Evolutionary conservation across 345 rosid genomes (phyloP), one percentile per base, ranked within the genome.

Genomic region (Eucalyptus fibrosa): DNA sequence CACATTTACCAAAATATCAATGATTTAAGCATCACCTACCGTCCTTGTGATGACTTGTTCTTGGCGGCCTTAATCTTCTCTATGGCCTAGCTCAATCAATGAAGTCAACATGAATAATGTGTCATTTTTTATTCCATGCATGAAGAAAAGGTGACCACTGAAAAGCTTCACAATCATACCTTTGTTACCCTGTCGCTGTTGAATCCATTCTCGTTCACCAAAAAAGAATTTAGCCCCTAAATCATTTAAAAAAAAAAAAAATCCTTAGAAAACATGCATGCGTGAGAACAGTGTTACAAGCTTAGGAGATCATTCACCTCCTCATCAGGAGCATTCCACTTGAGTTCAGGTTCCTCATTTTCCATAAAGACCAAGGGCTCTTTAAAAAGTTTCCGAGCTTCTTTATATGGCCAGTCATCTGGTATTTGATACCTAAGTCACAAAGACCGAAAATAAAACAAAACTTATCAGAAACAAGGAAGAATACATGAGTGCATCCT

Each of bases 191-290:
- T 94, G 87, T 96, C 99, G 53, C 93, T 90, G 90, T 94, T 98
- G 95, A 98, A 97, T 88, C 99, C 99, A 93, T 98, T 98, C 93
- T 97, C 99, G 88, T 93, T 96, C 90, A 98, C 99, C 92, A 98
- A 92, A 91, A 97, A 96, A 67, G 93, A 67, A 60, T 60, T 86
- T 81, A 90, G 51, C 18, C 92, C 92, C 92, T 90, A 47, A 42
- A 90, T 88, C 50, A 47, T 34, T 50, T 50, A 2, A 3, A 18
- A 53, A 51, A 50, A 13, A 77, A 9, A 67, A 86, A 59, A 44
- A 10, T 40, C 67, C n/a, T 40, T 85, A 37, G 65, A 62, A 42
- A 50, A 81, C 80, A 9, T 30, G 45, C 10, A 2, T 12, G 13
- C 9, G 26, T 49, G 14, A 37, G 49, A 32, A 89, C 88, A 88